Conservation (phyloP, 306 rosid genomes). For the Trifolium pratense region DNA sequence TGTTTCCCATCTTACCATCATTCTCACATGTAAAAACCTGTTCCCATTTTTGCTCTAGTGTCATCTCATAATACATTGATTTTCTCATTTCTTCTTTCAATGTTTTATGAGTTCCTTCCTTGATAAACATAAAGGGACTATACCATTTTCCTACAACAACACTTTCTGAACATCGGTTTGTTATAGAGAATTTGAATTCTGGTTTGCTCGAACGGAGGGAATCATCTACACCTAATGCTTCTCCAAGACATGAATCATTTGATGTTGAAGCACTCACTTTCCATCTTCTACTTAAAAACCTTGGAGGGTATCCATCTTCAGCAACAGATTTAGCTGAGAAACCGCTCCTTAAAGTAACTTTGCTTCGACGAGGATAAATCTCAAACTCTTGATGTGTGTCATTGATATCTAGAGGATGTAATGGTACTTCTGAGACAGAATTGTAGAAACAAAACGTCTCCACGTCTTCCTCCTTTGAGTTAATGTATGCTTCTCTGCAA, state of each 20-base stretch:
- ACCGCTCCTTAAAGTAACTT: slow-evolving; percentile 46
- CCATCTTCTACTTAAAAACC: slow-evolving; percentile 60
- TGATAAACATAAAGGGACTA: slow-evolving; percentile 66
- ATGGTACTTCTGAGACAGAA: slow-evolving; percentile 37
- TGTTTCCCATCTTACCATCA: neutral
- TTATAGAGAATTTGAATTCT: slow-evolving; percentile 40
- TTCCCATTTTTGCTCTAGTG: slow-evolving; percentile 74
- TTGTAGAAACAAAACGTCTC: slow-evolving; percentile 53
- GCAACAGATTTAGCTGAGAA: slow-evolving; percentile 61
- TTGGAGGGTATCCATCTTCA: slow-evolving; percentile 59
- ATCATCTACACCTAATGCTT: slow-evolving; percentile 59
- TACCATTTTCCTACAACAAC: slow-evolving; percentile 79
- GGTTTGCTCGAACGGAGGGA: slow-evolving; percentile 53
- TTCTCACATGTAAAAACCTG: slow-evolving; percentile 47
- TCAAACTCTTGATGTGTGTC: slow-evolving; percentile 53
- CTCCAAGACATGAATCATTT: slow-evolving; percentile 40
- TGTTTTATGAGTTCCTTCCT: slow-evolving; percentile 54
- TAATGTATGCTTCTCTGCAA: slow-evolving; percentile 56
- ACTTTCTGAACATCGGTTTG: slow-evolving; percentile 27
- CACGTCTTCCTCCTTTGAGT: slow-evolving; percentile 51
- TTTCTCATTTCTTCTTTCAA: slow-evolving; percentile 52
- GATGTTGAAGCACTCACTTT: slow-evolving; percentile 38
- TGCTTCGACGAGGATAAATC: slow-evolving; percentile 45
- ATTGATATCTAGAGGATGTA: slow-evolving; percentile 45
- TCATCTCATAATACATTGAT: slow-evolving; percentile 66